phyloP scores from a whole-genome alignment of 1,139 yeast species.

The Yamadazyma spencermartinsiae region DNA sequence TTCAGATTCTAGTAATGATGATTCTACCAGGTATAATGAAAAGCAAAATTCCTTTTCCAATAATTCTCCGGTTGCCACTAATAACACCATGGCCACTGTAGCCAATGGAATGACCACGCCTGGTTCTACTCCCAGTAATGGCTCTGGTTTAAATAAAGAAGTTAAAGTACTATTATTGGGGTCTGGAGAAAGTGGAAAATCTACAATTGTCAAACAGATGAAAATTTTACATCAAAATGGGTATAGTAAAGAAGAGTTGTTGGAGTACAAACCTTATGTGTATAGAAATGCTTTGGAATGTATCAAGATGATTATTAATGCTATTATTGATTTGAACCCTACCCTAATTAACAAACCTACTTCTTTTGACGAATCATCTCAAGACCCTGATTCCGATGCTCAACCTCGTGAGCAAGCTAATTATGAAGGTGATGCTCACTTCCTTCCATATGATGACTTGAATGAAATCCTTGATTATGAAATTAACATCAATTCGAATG shows the following conservation, averaged over 20 bases:
- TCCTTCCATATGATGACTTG: conserved; percentile 42
- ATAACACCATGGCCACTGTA: not conserved
- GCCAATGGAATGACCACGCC: not conserved
- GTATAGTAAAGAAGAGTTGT: conserved; percentile 59
- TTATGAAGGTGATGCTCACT: conserved; percentile 9
- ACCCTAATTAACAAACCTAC: conserved; percentile 42
- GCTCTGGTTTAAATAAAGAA: conserved; percentile 29
- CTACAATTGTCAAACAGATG: conserved; percentile 74
- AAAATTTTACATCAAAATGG: conserved; percentile 74
- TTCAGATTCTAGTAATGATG: conserved; percentile 23
- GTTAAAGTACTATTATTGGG: conserved; percentile 69
- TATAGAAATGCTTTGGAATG: conserved; percentile 68
- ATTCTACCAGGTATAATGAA: conserved; percentile 15
- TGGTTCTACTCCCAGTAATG: conserved; percentile 1
- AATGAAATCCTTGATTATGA: conserved; percentile 50
- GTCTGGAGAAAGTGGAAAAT: conserved; percentile 79
- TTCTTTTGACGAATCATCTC: conserved; percentile 10
- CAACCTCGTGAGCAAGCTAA: conserved; percentile 2
- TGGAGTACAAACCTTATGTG: conserved; percentile 69
- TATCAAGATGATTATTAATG: conserved; percentile 59
- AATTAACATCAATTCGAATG: conserved; percentile 48
- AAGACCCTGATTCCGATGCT: conserved; percentile 2
- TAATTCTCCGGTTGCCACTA: too few species aligned
- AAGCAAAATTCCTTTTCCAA: conserved; percentile 5
- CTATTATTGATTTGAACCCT: conserved; percentile 51